Evolutionary conservation across 192 early-diverging fungal species (phyloP), one percentile per base, ranked within the genome.

Genomic region (Rhizophlyctis rosea): DNA sequence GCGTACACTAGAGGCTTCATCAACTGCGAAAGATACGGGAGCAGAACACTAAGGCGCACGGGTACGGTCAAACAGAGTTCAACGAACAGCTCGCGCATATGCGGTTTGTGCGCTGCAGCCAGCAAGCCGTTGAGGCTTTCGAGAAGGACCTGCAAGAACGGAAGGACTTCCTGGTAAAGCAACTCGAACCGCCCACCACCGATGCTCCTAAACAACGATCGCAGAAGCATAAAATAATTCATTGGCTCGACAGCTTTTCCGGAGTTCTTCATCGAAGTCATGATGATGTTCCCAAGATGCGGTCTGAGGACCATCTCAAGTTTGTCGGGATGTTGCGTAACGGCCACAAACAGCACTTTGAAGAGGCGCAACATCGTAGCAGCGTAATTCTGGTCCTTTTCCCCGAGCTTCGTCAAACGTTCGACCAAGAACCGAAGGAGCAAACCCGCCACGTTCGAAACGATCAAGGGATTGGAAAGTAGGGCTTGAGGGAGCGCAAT

Each of bases 1-100:
- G 98, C 95, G 54, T 95, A 77, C 1, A 98, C 93, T 7, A 99
- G 81, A 48, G 98, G 98, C 47, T 89, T 88, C 98, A 99, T 98
- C 65, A 99, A 68, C 57, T 90, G 90, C 30, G 90, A 88, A 30
- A 99, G 77, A 47, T 94, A 94, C 0, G 96, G 96, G 3, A 99
- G 80, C 25, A 98, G 73, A 0, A 92, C 94, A 62, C 90, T 94
- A 30, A 99, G 75, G 0, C 96, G 86, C 11, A 99, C 96, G 16
- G 98, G 98, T 0, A 99, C 94, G 0, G 95, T 96, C 53, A 98
- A 70, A 71, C 94, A 97, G 1, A 98, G 84, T 64, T 99, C 96
- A 30, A 98, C 92, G 81, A 96, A 97, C n/a, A 98, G 77, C 66
- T 98, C 95, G 36, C 88, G 84, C 87, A 96, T 90, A 28, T 86